phyloP scores from a whole-genome alignment of 106 monocot genomes.

The Dendrobium officinale region DNA sequence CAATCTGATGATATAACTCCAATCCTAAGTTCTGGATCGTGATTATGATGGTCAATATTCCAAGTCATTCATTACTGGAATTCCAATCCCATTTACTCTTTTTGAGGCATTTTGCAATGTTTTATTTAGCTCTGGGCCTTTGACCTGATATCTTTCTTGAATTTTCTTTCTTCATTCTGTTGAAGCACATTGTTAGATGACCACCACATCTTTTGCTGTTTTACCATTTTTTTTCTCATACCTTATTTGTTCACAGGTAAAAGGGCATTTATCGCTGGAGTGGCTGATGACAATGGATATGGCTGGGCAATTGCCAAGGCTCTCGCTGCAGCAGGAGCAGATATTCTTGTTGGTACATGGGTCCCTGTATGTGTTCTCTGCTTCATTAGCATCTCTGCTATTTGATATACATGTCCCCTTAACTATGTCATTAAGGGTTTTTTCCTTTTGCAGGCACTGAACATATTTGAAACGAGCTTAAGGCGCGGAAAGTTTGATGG shows the following conservation, averaged over 20 bases:
- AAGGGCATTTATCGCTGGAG: conserved; percentile 95
- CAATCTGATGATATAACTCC: too few species aligned
- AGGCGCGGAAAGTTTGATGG: conserved; percentile 90
- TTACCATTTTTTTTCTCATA: not conserved
- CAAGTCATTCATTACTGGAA: too few species aligned
- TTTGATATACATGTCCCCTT: not conserved
- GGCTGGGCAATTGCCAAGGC: conserved; percentile 99
- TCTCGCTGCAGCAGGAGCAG: conserved; percentile 95
- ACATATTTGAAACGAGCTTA: conserved; percentile 95
- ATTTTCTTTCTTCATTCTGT: too few species aligned
- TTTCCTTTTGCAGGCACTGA: conserved; percentile 54
- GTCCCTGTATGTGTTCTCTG: conserved; percentile 71
- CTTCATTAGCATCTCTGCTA: not conserved
- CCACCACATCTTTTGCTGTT: not conserved
- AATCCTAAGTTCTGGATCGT: too few species aligned
- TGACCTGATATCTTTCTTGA: too few species aligned
- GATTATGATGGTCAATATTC: too few species aligned
- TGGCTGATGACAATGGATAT: conserved; percentile 98
- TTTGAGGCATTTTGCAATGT: too few species aligned
- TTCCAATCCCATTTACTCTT: too few species aligned
- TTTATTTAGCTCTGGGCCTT: too few species aligned
- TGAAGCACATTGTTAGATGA: too few species aligned
- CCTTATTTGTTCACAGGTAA: conserved; percentile 43
- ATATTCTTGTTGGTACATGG: conserved; percentile 99
- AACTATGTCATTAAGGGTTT: not conserved